These are phyloP conservation scores for Dendrobium huoshanense DNA, from an alignment of 106 monocot species.

Conservation along the genomic window DNA sequence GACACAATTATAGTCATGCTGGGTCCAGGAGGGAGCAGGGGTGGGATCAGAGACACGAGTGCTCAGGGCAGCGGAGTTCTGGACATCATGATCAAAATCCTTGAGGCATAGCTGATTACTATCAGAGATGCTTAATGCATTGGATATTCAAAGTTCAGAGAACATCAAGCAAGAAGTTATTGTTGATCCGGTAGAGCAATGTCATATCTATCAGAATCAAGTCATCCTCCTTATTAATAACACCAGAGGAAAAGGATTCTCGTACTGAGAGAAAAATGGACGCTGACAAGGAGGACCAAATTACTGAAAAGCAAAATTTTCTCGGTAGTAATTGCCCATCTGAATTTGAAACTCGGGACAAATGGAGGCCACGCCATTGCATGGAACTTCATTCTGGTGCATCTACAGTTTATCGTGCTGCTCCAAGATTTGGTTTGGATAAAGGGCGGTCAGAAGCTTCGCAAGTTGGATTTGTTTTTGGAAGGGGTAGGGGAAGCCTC, in stretches of 20 bases:
- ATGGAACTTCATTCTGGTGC: conserved; percentile 60
- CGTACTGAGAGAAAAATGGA: conserved; percentile 58
- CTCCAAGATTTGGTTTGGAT: conserved; percentile 80
- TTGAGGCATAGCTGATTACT: too few relatives aligned
- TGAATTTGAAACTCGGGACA: conserved; percentile 87
- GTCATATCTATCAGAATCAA: too few relatives aligned
- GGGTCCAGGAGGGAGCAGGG: too few relatives aligned
- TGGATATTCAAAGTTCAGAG: too few relatives aligned
- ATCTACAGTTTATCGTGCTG: conserved; percentile 54
- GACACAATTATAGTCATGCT: too few relatives aligned
- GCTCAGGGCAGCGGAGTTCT: too few relatives aligned
- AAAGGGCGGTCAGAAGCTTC: conserved; percentile 52
- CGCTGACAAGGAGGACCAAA: conserved; percentile 60
- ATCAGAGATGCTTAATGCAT: too few relatives aligned
- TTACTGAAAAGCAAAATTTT: conserved; percentile 56
- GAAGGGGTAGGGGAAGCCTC: conserved; percentile 68
- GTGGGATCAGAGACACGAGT: too few relatives aligned
- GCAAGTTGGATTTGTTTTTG: conserved; percentile 62
- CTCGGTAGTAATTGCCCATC: conserved; percentile 26
- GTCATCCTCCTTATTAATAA: conserved; percentile 20
- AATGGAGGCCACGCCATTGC: conserved; percentile 96
- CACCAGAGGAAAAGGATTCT: conserved; percentile 80
- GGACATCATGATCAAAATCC: too few relatives aligned
- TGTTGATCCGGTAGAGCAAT: conserved; percentile 26
- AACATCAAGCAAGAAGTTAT: conserved; percentile 35